A percentile compares a stretch with the other conserved stretches of the same genome.
Evolutionary conservation across 1,284 basidiomycete genomes (phyloP).

Genomic region (Ustilago crameri): DNA sequence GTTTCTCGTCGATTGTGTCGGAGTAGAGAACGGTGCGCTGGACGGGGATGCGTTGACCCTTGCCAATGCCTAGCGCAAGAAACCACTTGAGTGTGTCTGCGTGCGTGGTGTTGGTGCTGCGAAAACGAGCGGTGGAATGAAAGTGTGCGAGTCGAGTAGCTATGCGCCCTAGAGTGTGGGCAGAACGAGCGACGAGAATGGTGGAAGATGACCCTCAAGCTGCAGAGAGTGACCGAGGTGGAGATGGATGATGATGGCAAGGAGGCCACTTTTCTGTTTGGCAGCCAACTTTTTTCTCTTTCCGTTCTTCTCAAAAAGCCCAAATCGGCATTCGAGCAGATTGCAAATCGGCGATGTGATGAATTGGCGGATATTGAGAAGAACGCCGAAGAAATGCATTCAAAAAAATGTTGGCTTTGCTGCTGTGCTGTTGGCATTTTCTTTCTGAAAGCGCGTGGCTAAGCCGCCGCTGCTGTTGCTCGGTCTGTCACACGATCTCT

Average conservation of each 20-base stretch:
- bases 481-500: slow-evolving; percentile 25
- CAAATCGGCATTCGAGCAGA: too few species aligned
- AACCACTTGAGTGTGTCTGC: slow-evolving; percentile 20
- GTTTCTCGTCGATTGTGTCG: slow-evolving; percentile 26
- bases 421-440: too few species aligned
- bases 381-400: slow-evolving; percentile 7
- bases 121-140: background rate
- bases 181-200: too few species aligned
- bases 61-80: slow-evolving; percentile 24
- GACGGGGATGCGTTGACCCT: slow-evolving; percentile 32
- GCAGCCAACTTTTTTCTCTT: too few species aligned
- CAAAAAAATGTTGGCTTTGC: too few species aligned
- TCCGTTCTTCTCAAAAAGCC: too few species aligned
- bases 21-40: slow-evolving; percentile 32
- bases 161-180: background rate
- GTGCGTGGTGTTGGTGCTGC: background rate
- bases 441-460: too few species aligned
- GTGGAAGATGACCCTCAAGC: too few species aligned
- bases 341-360: slow-evolving; percentile 1
- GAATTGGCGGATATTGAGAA: slow-evolving; percentile 1
- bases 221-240: too few species aligned
- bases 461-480: too few species aligned
- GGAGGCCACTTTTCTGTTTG: too few species aligned
- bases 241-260: too few species aligned
- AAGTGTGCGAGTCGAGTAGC: background rate